Base-by-base conservation (phyloP, 331 rosid genomes). In the Malus hybrid region DNA sequence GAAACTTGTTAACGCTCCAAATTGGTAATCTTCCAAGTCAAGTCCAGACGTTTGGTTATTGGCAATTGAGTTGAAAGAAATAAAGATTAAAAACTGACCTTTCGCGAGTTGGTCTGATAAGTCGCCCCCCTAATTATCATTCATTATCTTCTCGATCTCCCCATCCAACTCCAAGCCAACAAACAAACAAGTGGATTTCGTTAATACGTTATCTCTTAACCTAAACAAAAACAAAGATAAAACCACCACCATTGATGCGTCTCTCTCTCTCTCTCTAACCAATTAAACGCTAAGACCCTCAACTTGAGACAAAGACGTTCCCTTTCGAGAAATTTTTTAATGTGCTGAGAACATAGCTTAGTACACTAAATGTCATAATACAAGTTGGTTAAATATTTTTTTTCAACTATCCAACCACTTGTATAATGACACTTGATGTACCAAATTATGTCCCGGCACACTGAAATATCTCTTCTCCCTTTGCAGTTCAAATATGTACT, bases 121-220 rank as follows among this genome's bases (percentile, higher is more conserved):
- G 34, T 39, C 36, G 0, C 64, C 63, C 46, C 24, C 50, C 6
- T 30, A 3, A 30, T 63, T 36, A 50, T 63, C 42, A 63, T 42
- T 24, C 58, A 12, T 71, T n/a, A 71, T 71, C 56, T 15, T 64
- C 26, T 32, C 46, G 4, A 42, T 42, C 48, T 73, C 56, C 39
- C 32, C 48, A 58, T 11, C 14, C 63, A 57, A 42, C 48, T 42
- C 48, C 48, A 42, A 42, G 48, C 14, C 48, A 42, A 42, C 48
- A 42, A 10, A 42, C 48, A 42, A 42, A 42, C 68, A 58, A 81
- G 75, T 44, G 68, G 75, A 26, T 66, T 55, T 71, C 65, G n/a
- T 71, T 26, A 30, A 14, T 22, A 57, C 60, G 57, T 70, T 70
- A 29, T 65, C 60, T 77, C 29, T 57, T 46, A 64, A 71, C 18